Base-by-base conservation (phyloP, 192 early-diverging fungal genomes). In the Backusella parvicylindrica region DNA sequence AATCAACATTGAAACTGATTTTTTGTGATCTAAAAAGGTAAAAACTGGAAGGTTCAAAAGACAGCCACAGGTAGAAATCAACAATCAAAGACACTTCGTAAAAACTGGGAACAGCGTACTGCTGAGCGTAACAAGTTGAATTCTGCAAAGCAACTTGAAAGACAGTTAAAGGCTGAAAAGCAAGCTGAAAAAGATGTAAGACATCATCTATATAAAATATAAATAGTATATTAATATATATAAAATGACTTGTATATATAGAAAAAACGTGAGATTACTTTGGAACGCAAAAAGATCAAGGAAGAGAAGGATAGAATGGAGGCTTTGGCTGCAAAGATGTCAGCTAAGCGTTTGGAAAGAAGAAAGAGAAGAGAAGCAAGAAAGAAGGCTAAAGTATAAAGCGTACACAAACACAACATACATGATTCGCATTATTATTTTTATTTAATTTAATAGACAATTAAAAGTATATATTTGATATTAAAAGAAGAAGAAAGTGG, bases 291-390 rank as follows among this genome's bases (percentile, higher is more conserved):
- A 73, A 78, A 83, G 67, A 82, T 84, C 18, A 76, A 79, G 66
- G 84, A 83, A 73, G 78, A 76, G 35, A 85, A 88, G 75, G 88
- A 86, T 63, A 81, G 87, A 15, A 71, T 78, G 72, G 84, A 90
- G 71, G 75, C 66, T 49, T 72, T 83, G 75, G 81, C 81, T 30
- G 75, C 75, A 26, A 83, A 83, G 76, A 77, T 77, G 76, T 72
- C 70, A 21, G 70, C 70, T 30, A 77, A 77, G 49, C 40, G 76
- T 31, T 41, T 77, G 8, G 70, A 71, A 31, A 72, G 76, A 72
- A 28, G 38, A 32, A 77, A 72, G 50, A 72, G 71, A 64, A 77
- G 76, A 72, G 76, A 77, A 31, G 64, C 70, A 33, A 77, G 71
- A 67, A 71, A 72, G 49, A 77, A 72, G 65, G 76, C 76, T 30